Evolutionary conservation across 2,329 filamentous ascomycete species (phyloP), one percentile per base, ranked within the genome.

Genomic region (Rhinocladiella mackenziei): DNA sequence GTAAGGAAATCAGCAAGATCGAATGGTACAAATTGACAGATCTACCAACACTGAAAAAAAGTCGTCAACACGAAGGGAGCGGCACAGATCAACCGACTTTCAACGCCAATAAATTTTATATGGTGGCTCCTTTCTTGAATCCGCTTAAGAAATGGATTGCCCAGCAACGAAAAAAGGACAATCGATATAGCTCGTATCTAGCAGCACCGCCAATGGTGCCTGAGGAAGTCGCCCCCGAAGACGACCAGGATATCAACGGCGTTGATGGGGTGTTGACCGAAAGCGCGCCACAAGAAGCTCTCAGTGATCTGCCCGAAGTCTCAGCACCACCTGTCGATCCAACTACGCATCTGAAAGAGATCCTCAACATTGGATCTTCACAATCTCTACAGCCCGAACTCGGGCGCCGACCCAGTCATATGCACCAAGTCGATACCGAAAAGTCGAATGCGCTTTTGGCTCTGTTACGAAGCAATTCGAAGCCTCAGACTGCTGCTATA

Each of bases 1-100:
- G 94, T 43, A 97, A 97, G 65, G 94, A 98, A 65, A 98, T 98
- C 61, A 94, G 91, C 67, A 94, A 88, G 67, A 95, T 98, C 48
- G 75, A 87, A 62, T 98, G 92, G 92, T 96, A 94, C 69, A 87
- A 82, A 56, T 72, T 98, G 29, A 85, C 84, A 0, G 89, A 96
- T 49, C 75, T 98, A 18, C 91, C 92, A 1, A 87, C 86, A 0
- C 81, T 87, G 58, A 81, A 82, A 43, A 86, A 84, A 63, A 80
- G 75, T 55, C 89, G 84, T 60, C 75, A 80, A n/a, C 75, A 79
- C 33, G 75, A 83, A 38, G 69, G 65, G 10, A 64, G 64, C 23
- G 71, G 70, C 19, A 48, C 48, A 10, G 73, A 76, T 25, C 73
- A 77, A 9, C 66, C 69, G 20, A 66, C 78, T 9, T 66, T 74